phyloP scores from a whole-genome alignment of 2,329 filamentous ascomycete genomes.

The Truncatella angustata region DNA sequence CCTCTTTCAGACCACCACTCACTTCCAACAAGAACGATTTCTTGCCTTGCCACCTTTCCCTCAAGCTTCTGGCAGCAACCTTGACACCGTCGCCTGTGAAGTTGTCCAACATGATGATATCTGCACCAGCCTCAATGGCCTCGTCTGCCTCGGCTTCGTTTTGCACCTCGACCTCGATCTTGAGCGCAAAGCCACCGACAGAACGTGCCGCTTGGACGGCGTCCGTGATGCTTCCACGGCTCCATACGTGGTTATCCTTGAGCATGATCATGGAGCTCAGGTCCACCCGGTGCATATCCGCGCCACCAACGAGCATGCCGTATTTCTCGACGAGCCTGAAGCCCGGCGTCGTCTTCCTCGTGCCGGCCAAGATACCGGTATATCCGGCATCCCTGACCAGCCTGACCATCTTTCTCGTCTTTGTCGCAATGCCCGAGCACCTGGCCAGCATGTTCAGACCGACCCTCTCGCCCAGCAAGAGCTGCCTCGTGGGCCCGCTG shows the following conservation, averaged over 20 bases:
- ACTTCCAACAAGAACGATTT: slow-evolving; percentile 82
- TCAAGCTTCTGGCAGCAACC: slow-evolving; percentile 70
- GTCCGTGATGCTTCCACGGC: slow-evolving; percentile 78
- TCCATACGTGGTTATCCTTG: slow-evolving; percentile 98
- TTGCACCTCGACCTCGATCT: slow-evolving; percentile 95
- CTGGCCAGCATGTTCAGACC: slow-evolving; percentile 87
- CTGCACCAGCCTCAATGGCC: slow-evolving; percentile 85
- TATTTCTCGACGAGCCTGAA: slow-evolving; percentile 98
- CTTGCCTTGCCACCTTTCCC: slow-evolving; percentile 75
- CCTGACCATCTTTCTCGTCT: slow-evolving; percentile 53
- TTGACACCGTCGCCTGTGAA: slow-evolving; percentile 79
- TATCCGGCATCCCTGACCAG: slow-evolving; percentile 68
- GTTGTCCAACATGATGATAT: slow-evolving; percentile 97
- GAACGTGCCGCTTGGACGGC: slow-evolving; percentile 82
- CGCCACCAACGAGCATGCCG: slow-evolving; percentile 91
- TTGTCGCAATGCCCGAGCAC: slow-evolving; percentile 87
- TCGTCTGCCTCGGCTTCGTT: slow-evolving; percentile 85
- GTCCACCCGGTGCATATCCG: slow-evolving; percentile 89
- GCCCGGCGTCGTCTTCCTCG: slow-evolving; percentile 93
- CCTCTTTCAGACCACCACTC: slow-evolving; percentile 81
- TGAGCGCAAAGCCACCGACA: slow-evolving; percentile 84
- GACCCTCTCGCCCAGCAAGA: slow-evolving; percentile 90
- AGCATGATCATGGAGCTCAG: slow-evolving; percentile 96
- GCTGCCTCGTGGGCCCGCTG: slow-evolving; percentile 71
- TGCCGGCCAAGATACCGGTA: slow-evolving; percentile 82